phyloP scores from a whole-genome alignment of 805 yeast genomes.

The Monosporozyma servazzii region DNA sequence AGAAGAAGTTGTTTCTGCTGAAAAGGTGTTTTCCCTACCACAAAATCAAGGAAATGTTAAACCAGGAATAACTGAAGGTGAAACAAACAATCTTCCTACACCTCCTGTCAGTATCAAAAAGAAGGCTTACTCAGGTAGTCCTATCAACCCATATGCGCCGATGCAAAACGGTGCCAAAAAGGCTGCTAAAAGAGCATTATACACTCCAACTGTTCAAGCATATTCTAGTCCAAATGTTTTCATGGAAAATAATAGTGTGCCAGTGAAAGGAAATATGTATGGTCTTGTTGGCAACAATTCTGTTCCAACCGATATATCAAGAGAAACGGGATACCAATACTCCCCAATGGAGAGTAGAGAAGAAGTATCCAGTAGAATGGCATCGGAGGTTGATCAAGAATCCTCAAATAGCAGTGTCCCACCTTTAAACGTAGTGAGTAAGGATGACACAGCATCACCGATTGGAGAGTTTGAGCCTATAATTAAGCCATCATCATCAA shows the following conservation, averaged over 20 bases:
- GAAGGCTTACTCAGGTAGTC: not conserved
- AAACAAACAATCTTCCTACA: not conserved
- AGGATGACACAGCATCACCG: conserved; percentile 4
- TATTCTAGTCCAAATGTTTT: not conserved
- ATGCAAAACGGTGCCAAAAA: not conserved
- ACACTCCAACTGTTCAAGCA: conserved; percentile 3
- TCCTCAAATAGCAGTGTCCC: not conserved
- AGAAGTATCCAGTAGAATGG: not conserved
- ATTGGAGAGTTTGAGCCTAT: conserved; percentile 19
- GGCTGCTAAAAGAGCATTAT: conserved; percentile 5
- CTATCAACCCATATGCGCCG: conserved; percentile 6
- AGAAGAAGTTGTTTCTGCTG: not conserved
- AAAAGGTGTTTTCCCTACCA: not conserved
- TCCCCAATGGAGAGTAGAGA: not conserved
- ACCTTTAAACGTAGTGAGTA: not conserved
- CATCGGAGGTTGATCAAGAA: not conserved
- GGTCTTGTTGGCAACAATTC: not conserved
- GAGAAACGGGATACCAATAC: not conserved
- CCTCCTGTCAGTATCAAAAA: not conserved
- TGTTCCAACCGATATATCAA: not conserved
- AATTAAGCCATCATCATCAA: conserved; percentile 20
- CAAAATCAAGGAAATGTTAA: not conserved
- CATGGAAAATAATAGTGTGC: not conserved
- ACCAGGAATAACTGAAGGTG: not conserved
- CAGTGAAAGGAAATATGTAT: not conserved